Percentiles rank a stretch among this genome's conserved stretches.
Evolutionary conservation across 1,284 basidiomycete species (phyloP).

Genomic region (Trametes hirsuta): DNA sequence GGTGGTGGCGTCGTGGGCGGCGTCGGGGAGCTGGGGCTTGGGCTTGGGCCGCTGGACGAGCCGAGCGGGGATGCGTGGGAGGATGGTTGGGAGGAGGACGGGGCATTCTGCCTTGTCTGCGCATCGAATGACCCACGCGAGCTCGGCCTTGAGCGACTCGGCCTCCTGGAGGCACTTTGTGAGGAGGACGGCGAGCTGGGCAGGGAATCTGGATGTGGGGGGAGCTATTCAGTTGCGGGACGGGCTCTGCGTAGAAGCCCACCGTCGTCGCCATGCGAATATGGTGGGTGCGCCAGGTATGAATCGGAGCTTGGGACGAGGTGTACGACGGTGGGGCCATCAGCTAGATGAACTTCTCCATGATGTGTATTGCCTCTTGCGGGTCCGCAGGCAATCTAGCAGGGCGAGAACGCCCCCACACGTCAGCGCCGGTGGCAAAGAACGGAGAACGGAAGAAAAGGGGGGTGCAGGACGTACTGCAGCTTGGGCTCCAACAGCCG

Average conservation of each 20-base stretch:
- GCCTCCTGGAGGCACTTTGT: constrained; percentile 52
- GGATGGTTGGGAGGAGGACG: constrained; percentile 16
- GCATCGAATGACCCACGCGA: constrained; percentile 43
- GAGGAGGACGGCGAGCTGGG: constrained; percentile 61
- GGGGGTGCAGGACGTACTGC: constrained; percentile 46
- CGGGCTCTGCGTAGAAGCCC: too few relatives aligned
- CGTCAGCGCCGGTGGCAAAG: background rate
- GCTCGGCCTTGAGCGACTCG: constrained; percentile 55
- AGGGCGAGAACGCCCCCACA: background rate
- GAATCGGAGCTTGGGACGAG: background rate
- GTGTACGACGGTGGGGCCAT: constrained; percentile 26
- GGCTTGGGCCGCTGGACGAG: constrained; percentile 23
- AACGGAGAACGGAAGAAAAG: background rate
- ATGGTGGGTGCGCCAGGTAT: constrained; percentile 1
- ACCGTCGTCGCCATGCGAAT: too few relatives aligned
- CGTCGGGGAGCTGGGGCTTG: constrained; percentile 30
- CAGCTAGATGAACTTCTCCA: constrained; percentile 67
- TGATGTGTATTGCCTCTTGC: constrained; percentile 58
- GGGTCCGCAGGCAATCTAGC: constrained; percentile 72
- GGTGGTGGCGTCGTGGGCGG: constrained; percentile 39
- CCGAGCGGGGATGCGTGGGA: constrained; percentile 26
- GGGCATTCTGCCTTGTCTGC: constrained; percentile 59
- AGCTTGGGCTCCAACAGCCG: constrained; percentile 84
- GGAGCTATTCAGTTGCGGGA: constrained; percentile 16
- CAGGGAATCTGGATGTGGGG: constrained; percentile 34